Evolutionary conservation across 2,329 filamentous ascomycete species (phyloP).

Genomic region (Epichloe gansuensis): DNA sequence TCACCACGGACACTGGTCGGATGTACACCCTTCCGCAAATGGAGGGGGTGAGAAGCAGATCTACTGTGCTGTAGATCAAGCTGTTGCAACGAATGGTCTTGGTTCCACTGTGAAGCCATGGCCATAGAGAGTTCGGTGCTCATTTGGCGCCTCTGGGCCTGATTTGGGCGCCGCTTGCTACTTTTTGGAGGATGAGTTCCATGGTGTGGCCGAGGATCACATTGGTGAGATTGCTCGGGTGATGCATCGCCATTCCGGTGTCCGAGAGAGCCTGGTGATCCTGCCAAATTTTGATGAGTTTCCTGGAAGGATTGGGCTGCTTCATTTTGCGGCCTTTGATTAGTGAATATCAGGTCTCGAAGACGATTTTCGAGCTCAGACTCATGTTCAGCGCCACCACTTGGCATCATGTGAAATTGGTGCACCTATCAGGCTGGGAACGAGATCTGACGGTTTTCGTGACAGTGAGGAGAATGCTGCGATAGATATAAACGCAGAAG

Average conservation of each 20-base stretch:
- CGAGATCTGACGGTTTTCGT: neutral
- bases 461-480: neutral
- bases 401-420: neutral
- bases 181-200: slow-evolving; percentile 8
- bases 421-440: neutral
- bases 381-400: neutral
- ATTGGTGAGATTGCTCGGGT: neutral
- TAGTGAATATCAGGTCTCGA: slow-evolving; percentile 45
- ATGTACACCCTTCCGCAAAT: neutral
- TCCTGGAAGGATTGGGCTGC: neutral
- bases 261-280: neutral
- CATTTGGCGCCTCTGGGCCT: slow-evolving; percentile 51
- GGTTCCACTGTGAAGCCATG: slow-evolving; percentile 28
- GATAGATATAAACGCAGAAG: neutral
- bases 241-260: neutral
- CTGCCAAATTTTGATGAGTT: neutral
- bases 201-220: slow-evolving; percentile 2
- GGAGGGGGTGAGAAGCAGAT: neutral
- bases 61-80: neutral
- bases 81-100: neutral
- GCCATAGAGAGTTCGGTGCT: slow-evolving; percentile 44
- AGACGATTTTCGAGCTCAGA: slow-evolving; percentile 41
- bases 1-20: neutral
- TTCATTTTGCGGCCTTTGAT: slow-evolving; percentile 16
- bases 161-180: slow-evolving; percentile 28